Base-by-base conservation (phyloP, 169 alveolate genomes). In the Babesia gibsoni region DNA sequence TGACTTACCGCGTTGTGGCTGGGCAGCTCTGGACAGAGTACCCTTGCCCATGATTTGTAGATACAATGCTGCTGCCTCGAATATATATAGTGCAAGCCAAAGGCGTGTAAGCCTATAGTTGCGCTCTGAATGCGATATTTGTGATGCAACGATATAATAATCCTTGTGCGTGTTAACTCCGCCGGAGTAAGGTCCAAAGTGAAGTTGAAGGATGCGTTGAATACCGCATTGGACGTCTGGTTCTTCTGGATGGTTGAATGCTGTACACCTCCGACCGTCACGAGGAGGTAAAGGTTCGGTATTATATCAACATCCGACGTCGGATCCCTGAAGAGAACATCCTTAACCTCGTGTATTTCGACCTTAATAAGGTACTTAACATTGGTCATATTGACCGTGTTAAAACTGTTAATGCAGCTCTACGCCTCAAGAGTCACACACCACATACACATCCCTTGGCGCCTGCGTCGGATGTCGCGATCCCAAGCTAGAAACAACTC, bases 311-410 rank as follows among this genome's bases (percentile, higher is more conserved):
- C 72, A 49, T 88, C 93, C 18, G 89, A 73, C 8, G 82, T 70
- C 23, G 92, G 91, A 52, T 89, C 94, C 54, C 84, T 86, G 73
- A 89, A 91, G 50, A 87, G 59, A 67, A 91, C 82, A 32, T 91
- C 95, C 78, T 89, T 86, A 39, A 89, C 87, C 72, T 91, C 95
- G 46, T 91, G 94, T 7, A 91, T 81, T 12, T 91, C 95, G 39
- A 91, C 93, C 83, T 90, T 90, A 42, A 91, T 87, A 36, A 70
- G 84, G 69, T 91, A 91, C 69, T 75, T 79, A 49, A 65, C 72
- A 37, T 58, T 25, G 54, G 66, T 81, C 86, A 77, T 77, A 25
- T 32, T 73, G 59, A 37, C 64, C 61, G 35, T 20, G 72, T 7
- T 20, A 12, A 33, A 1, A 45, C 4, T 50, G 56, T 14, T 5